Percentiles rank a stretch among this genome's conserved stretches.
Evolutionary conservation across 1,284 basidiomycete genomes (phyloP).

Genomic region (Sporisorium graminicola): DNA sequence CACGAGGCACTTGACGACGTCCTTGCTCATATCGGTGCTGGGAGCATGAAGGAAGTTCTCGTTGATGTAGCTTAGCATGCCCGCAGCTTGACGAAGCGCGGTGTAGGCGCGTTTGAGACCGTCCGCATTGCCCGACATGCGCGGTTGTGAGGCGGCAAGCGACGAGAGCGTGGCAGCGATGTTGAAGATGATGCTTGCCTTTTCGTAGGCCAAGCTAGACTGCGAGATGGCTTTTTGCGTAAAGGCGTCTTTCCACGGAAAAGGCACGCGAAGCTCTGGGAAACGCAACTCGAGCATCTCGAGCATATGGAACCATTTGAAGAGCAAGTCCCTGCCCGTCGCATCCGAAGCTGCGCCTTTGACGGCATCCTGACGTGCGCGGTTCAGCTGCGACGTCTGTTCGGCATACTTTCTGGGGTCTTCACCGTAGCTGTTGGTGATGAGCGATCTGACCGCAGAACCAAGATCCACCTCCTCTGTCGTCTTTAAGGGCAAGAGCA

Average conservation of each 20-base stretch:
- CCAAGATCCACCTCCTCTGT: constrained; percentile 85
- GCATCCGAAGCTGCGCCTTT: constrained; percentile 85
- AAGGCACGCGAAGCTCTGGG: constrained; percentile 93
- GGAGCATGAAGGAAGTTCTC: constrained; percentile 99
- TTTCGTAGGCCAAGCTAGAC: constrained; percentile 96
- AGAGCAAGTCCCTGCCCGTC: constrained; percentile 82
- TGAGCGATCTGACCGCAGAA: constrained; percentile 84
- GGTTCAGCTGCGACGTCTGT: constrained; percentile 85
- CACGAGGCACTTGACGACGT: constrained; percentile 92
- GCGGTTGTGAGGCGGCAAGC: constrained; percentile 83
- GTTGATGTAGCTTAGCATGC: constrained; percentile 98
- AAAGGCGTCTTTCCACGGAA: constrained; percentile 96
- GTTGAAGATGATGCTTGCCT: constrained; percentile 97
- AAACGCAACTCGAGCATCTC: constrained; percentile 97
- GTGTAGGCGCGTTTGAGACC: constrained; percentile 95
- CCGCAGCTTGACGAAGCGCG: constrained; percentile 90
- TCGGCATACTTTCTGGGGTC: constrained; percentile 86
- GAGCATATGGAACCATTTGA: constrained; percentile 99
- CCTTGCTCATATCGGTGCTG: constrained; percentile 92
- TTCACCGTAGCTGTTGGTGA: constrained; percentile 93
- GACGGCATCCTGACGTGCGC: constrained; percentile 94
- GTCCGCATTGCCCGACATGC: constrained; percentile 72
- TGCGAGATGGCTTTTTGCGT: constrained; percentile 90
- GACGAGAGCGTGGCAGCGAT: constrained; percentile 93
- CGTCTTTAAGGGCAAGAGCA: constrained; percentile 72